A percentile compares a stretch with the other conserved stretches of the same genome.
phyloP scores from a whole-genome alignment of 495 filamentous ascomycete genomes.

The Aspergillus bertholletiae region DNA sequence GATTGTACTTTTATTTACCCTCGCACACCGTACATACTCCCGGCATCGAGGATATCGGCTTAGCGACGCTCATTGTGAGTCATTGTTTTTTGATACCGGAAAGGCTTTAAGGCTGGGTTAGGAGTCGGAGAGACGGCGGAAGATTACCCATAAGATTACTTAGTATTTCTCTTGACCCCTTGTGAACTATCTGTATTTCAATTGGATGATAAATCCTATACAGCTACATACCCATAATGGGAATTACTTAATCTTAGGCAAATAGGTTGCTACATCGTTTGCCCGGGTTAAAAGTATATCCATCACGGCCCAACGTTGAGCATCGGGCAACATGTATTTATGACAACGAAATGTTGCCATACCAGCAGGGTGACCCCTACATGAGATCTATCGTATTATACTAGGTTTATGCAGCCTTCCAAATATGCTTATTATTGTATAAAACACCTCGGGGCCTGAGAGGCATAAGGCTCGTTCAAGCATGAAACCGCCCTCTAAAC shows the following conservation, averaged over 20 bases:
- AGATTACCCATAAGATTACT: neutral
- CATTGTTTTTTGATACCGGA: constrained; percentile 12
- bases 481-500: too few species aligned
- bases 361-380: too few species aligned
- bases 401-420: too few species aligned
- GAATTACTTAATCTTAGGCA: neutral
- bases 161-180: neutral
- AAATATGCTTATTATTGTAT: too few species aligned
- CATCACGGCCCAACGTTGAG: too few species aligned
- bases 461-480: too few species aligned
- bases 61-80: constrained; percentile 8
- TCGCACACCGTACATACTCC: constrained; percentile 11
- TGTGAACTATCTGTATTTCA: neutral
- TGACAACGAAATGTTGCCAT: too few species aligned
- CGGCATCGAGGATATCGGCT: constrained; percentile 2
- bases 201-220: neutral
- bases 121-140: constrained; percentile 5
- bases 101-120: constrained; percentile 10
- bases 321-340: too few species aligned
- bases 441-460: too few species aligned
- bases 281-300: too few species aligned
- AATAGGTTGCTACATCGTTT: too few species aligned
- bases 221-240: neutral
- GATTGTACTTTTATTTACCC: constrained; percentile 31
- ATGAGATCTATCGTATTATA: too few species aligned